Conservation (phyloP, 106 monocot species). For the Phalaenopsis equestris region DNA sequence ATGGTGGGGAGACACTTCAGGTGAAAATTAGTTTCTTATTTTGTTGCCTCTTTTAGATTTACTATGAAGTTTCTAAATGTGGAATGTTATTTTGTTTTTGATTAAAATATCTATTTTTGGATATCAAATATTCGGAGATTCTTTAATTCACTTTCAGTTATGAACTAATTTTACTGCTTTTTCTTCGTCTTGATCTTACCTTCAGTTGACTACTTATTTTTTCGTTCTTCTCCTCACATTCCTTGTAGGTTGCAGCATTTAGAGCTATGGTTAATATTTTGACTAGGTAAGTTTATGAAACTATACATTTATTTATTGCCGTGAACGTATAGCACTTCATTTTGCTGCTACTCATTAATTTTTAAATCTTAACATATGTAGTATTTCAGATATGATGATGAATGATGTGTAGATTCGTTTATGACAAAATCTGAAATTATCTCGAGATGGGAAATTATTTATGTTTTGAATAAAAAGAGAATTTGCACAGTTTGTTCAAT, state of each 20-base stretch:
- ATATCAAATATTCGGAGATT: not conserved
- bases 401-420: too few species aligned
- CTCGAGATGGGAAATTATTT: too few species aligned
- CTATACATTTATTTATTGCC: not conserved
- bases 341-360: too few species aligned
- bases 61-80: not conserved
- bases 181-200: not conserved
- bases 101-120: not conserved
- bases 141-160: not conserved
- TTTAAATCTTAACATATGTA: too few species aligned
- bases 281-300: slow-evolving; percentile 50
- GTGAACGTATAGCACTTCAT: not conserved
- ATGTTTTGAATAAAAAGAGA: too few species aligned
- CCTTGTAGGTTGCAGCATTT: slow-evolving; percentile 92
- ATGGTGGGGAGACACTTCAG: slow-evolving; percentile 99
- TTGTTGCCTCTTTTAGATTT: not conserved
- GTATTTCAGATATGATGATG: too few species aligned
- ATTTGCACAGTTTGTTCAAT: too few species aligned
- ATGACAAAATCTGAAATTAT: too few species aligned
- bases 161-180: not conserved
- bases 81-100: not conserved
- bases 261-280: slow-evolving; percentile 98
- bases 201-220: not conserved
- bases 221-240: not conserved
- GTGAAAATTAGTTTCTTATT: slow-evolving; percentile 17